phyloP scores from a whole-genome alignment of 225 moss, liverwort and hornwort genomes.

The Anthoceros angustus region DNA sequence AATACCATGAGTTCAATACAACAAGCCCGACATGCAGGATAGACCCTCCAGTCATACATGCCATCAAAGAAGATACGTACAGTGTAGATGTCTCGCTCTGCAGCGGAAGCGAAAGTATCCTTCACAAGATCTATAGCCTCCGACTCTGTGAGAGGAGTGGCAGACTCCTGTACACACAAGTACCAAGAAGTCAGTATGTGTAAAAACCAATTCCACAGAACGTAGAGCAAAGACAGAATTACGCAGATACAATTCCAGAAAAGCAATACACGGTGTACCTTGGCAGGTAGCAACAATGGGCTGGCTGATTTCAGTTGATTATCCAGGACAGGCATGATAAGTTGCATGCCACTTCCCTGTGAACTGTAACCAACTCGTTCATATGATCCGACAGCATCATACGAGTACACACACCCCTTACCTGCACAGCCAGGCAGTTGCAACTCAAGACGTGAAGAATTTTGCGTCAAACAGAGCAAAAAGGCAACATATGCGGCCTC shows the following conservation, averaged over 20 bases:
- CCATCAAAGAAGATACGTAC: conserved; percentile 13
- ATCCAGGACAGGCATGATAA: conserved; percentile 86
- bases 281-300: conserved; percentile 64
- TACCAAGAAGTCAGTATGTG: not conserved
- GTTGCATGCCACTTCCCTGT: conserved; percentile 86
- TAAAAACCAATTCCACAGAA: not conserved
- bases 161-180: conserved; percentile 26
- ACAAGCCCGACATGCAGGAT: not conserved
- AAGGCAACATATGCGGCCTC: not conserved
- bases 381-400: conserved; percentile 91
- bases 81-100: conserved; percentile 93
- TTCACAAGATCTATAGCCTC: conserved; percentile 92
- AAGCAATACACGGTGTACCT: conserved; percentile 17
- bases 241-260: not conserved
- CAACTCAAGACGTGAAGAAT: not conserved
- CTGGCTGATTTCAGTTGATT: conserved; percentile 78
- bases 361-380: conserved; percentile 90
- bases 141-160: conserved; percentile 59
- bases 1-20: not conserved
- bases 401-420: conserved; percentile 79
- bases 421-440: conserved; percentile 24
- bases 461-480: not conserved
- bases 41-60: not conserved
- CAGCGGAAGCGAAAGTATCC: conserved; percentile 95
- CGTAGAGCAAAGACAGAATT: too few relatives aligned